phyloP scores from a whole-genome alignment of 495 filamentous ascomycete genomes.

The Aspergillus sclerotioniger region DNA sequence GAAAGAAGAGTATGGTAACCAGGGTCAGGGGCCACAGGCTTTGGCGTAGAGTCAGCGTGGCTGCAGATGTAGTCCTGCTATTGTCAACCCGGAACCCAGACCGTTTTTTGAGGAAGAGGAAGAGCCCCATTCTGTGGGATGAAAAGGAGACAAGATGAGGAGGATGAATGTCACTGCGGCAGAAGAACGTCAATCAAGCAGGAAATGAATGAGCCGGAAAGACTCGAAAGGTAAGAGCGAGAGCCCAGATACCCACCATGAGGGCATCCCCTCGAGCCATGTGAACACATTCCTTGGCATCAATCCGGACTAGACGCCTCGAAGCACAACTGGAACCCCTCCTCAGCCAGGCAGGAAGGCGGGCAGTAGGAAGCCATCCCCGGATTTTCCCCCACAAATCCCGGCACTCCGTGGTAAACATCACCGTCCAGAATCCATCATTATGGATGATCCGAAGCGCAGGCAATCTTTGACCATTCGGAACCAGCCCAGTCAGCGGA shows the following conservation, averaged over 20 bases:
- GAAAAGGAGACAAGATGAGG: not conserved
- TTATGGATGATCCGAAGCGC: too few species aligned
- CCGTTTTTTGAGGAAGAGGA: conserved; percentile 31
- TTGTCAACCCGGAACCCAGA: conserved; percentile 40
- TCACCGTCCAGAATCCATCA: not conserved
- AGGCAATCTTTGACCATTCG: too few species aligned
- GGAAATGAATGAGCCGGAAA: too few species aligned
- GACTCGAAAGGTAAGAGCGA: too few species aligned
- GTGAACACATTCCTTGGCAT: not conserved
- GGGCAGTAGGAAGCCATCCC: not conserved
- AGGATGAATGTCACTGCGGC: not conserved
- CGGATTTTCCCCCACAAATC: conserved; percentile 10
- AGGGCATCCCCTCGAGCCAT: too few species aligned
- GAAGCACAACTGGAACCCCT: too few species aligned
- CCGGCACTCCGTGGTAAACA: conserved; percentile 12
- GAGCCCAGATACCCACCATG: too few species aligned
- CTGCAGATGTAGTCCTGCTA: conserved; percentile 52
- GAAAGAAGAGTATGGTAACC: conserved; percentile 65
- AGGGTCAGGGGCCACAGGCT: conserved; percentile 51
- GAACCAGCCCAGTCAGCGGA: too few species aligned
- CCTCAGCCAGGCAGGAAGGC: too few species aligned
- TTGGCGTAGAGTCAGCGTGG: conserved; percentile 57
- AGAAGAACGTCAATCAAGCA: not conserved
- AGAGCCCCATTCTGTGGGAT: conserved; percentile 25
- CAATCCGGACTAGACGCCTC: not conserved